phyloP scores from a whole-genome alignment of 2,329 filamentous ascomycete species.

The Ramichloridium luteum region DNA sequence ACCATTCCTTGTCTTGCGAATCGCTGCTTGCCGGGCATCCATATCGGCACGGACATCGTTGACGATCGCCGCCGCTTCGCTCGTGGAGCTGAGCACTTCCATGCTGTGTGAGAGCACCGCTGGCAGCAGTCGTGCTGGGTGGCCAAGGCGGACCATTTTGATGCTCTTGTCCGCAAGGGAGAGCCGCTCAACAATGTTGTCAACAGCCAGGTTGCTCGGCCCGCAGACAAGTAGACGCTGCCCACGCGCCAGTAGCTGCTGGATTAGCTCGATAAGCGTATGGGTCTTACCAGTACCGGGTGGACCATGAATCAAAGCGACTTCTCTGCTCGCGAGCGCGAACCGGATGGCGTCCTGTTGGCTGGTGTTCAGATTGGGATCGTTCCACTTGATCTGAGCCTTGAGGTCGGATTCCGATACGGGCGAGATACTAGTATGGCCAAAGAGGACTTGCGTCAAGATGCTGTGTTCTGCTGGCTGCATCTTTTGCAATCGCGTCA shows the following conservation, averaged over 20 bases:
- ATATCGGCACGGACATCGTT: conserved; percentile 85
- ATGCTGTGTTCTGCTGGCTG: conserved; percentile 43
- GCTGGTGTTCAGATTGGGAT: conserved; percentile 47
- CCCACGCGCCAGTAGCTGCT: conserved; percentile 68
- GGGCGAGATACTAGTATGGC: conserved; percentile 42
- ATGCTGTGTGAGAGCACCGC: conserved; percentile 82
- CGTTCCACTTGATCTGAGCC: conserved; percentile 39
- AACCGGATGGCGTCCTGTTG: conserved; percentile 61
- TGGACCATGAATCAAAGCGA: conserved; percentile 86
- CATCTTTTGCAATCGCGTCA: conserved; percentile 46
- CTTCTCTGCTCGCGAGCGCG: conserved; percentile 65
- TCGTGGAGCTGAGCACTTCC: conserved; percentile 80
- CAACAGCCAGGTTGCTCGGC: conserved; percentile 91
- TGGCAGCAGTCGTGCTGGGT: conserved; percentile 80
- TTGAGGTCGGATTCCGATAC: conserved; percentile 32
- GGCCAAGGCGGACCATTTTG: conserved; percentile 70
- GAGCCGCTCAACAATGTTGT: conserved; percentile 93
- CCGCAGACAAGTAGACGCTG: conserved; percentile 83
- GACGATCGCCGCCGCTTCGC: conserved; percentile 79
- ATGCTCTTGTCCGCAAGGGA: conserved; percentile 39
- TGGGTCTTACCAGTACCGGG: conserved; percentile 96
- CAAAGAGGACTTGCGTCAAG: conserved; percentile 50
- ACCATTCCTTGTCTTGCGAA: conserved; percentile 74
- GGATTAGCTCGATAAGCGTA: conserved; percentile 84
- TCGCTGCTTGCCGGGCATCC: conserved; percentile 78